phyloP scores from a whole-genome alignment of 805 yeast genomes.

The Dipodascopsis uninucleata region DNA sequence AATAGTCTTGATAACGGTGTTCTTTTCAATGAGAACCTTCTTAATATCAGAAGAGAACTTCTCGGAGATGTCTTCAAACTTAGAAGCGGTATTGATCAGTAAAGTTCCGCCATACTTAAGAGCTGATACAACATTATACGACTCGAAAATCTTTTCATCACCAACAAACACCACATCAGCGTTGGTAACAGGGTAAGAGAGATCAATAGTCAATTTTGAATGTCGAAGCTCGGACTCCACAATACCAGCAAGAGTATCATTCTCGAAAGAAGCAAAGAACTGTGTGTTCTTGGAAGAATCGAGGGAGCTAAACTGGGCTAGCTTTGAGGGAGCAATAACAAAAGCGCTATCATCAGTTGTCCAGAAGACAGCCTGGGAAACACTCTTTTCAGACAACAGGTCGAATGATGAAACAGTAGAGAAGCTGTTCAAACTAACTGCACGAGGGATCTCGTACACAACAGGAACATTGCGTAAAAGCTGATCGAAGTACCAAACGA shows the following conservation, averaged over 20 bases:
- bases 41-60: conserved; percentile 18
- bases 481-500: conserved; percentile 28
- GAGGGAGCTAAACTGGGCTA: conserved; percentile 68
- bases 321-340: conserved; percentile 54
- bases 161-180: conserved; percentile 68
- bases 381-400: conserved; percentile 41
- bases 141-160: conserved; percentile 50
- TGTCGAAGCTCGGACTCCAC: conserved; percentile 61
- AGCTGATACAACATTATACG: conserved; percentile 60
- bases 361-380: conserved; percentile 54
- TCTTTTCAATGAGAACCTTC: conserved; percentile 12
- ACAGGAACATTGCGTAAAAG: conserved; percentile 19
- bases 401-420: conserved; percentile 29
- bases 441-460: conserved; percentile 24
- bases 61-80: conserved; percentile 43
- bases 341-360: conserved; percentile 59
- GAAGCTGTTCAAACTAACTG: conserved; percentile 27
- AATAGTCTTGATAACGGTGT: conserved; percentile 16
- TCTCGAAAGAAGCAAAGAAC: conserved; percentile 68
- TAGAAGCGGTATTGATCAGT: conserved; percentile 46
- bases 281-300: conserved; percentile 48
- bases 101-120: conserved; percentile 55
- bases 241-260: conserved; percentile 65
- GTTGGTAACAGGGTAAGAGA: conserved; percentile 44
- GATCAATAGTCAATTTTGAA: conserved; percentile 35